phyloP scores from a whole-genome alignment of 2,329 filamentous ascomycete species.

The Claviceps sp. region DNA sequence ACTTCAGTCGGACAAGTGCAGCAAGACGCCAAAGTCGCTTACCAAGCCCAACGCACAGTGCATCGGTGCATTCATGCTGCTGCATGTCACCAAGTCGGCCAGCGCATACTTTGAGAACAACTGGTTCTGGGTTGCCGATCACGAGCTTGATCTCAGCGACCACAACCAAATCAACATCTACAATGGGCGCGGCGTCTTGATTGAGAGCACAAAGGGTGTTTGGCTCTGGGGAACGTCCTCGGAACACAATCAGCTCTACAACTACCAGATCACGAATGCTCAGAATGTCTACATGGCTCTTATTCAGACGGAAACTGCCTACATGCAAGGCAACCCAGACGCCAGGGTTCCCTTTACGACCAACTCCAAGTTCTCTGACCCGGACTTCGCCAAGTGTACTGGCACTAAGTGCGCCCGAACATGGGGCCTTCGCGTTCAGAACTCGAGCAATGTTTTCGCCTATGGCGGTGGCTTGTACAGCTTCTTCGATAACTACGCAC shows the following conservation, averaged over 20 bases:
- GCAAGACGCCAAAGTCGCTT: slow-evolving; percentile 55
- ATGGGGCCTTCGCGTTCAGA: slow-evolving; percentile 60
- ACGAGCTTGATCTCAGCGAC: slow-evolving; percentile 66
- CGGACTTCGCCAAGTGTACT: slow-evolving; percentile 51
- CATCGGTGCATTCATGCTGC: slow-evolving; percentile 57
- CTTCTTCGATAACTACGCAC: slow-evolving; percentile 73
- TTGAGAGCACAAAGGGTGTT: slow-evolving; percentile 61
- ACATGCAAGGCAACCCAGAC: slow-evolving; percentile 74
- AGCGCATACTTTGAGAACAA: slow-evolving; percentile 76
- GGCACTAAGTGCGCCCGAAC: slow-evolving; percentile 52
- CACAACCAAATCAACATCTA: slow-evolving; percentile 75
- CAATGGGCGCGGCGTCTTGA: slow-evolving; percentile 71
- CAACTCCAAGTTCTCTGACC: slow-evolving; percentile 48
- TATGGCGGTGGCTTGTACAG: slow-evolving; percentile 67
- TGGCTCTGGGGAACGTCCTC: slow-evolving; percentile 73
- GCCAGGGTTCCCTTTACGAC: slow-evolving; percentile 51
- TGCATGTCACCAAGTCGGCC: slow-evolving; percentile 48
- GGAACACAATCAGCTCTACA: slow-evolving; percentile 56
- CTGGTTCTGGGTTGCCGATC: slow-evolving; percentile 85
- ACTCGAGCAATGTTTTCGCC: slow-evolving; percentile 53
- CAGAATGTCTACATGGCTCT: slow-evolving; percentile 68
- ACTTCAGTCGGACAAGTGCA: slow-evolving; percentile 66
- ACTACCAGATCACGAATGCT: slow-evolving; percentile 74
- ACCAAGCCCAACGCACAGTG: slow-evolving; percentile 53
- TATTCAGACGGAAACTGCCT: slow-evolving; percentile 84